Evolutionary conservation across 768 basidiomycete genomes (phyloP).

Genomic region (Tulasnella sp.): DNA sequence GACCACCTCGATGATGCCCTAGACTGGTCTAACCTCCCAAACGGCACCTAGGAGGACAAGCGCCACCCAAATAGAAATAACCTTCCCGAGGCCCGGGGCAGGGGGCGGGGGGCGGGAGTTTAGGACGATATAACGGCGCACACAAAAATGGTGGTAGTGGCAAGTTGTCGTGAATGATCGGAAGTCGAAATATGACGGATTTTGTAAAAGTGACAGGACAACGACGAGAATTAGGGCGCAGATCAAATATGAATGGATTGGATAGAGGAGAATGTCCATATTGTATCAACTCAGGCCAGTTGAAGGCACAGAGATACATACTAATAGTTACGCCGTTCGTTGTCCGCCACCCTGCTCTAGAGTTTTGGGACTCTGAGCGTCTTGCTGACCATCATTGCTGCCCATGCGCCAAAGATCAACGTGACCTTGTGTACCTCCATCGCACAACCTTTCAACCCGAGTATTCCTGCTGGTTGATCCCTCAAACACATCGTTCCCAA

Average conservation of each 20-base stretch:
- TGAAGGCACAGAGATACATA: background rate
- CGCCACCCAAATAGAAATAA: too few species aligned
- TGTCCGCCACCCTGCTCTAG: slow-evolving; percentile 24
- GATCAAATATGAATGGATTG: background rate
- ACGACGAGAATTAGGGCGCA: background rate
- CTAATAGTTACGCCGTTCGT: background rate
- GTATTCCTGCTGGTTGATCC: slow-evolving; percentile 57
- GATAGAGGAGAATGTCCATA: background rate
- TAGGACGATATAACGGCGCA: too few species aligned
- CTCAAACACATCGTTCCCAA: slow-evolving; percentile 62
- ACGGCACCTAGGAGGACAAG: too few species aligned
- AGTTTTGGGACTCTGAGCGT: slow-evolving; percentile 79
- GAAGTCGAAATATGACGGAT: too few species aligned
- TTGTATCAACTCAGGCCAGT: background rate
- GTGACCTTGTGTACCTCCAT: slow-evolving; percentile 69
- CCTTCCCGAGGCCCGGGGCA: too few species aligned
- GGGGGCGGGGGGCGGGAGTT: too few species aligned
- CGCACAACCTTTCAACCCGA: slow-evolving; percentile 19
- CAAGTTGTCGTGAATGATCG: too few species aligned
- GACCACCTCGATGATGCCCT: too few species aligned
- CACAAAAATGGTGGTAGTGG: too few species aligned
- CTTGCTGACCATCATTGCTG: slow-evolving; percentile 96
- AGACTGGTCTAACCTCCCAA: too few species aligned
- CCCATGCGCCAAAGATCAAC: slow-evolving; percentile 75
- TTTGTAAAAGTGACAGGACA: too few species aligned